phyloP scores from a whole-genome alignment of 208 protist genomes.

The Angomonas deanei region DNA sequence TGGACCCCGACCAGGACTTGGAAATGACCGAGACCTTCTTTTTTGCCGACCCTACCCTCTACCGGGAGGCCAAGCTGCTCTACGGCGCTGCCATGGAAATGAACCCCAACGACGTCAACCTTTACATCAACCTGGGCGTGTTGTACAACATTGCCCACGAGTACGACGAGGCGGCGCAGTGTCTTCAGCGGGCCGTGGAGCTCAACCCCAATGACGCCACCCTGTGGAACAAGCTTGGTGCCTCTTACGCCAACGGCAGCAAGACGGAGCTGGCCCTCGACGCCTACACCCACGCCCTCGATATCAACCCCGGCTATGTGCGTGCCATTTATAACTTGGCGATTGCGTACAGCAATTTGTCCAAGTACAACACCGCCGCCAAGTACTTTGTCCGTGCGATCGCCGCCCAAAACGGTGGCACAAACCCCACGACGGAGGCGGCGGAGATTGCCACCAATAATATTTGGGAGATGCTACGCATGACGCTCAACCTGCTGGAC shows the following conservation, averaged over 20 bases:
- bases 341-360: slow-evolving; percentile 80
- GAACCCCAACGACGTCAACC: slow-evolving; percentile 63
- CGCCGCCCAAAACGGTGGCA: slow-evolving; percentile 63
- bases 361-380: slow-evolving; percentile 49
- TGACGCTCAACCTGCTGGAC: slow-evolving; percentile 81
- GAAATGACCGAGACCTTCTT: slow-evolving; percentile 66
- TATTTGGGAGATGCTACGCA: slow-evolving; percentile 85
- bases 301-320: slow-evolving; percentile 88
- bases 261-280: slow-evolving; percentile 66
- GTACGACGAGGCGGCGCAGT: slow-evolving; percentile 67
- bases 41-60: slow-evolving; percentile 52
- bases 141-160: slow-evolving; percentile 78
- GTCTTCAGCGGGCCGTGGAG: slow-evolving; percentile 70
- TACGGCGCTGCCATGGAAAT: slow-evolving; percentile 72
- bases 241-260: slow-evolving; percentile 81
- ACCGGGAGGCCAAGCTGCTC: slow-evolving; percentile 58
- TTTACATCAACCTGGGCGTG: slow-evolving; percentile 78
- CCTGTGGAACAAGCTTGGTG: slow-evolving; percentile 91
- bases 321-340: slow-evolving; percentile 88
- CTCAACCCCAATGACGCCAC: slow-evolving; percentile 57
- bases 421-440: slow-evolving; percentile 50
- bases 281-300: slow-evolving; percentile 80
- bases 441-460: slow-evolving; percentile 39
- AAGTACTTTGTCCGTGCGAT: slow-evolving; percentile 77
- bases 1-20: slow-evolving; percentile 29